Percentiles rank a stretch among this genome's conserved stretches.
These are phyloP conservation scores for Puccinia brachypodii DNA, from an alignment of 1,284 basidiomycete species.

Conservation along the genomic window DNA sequence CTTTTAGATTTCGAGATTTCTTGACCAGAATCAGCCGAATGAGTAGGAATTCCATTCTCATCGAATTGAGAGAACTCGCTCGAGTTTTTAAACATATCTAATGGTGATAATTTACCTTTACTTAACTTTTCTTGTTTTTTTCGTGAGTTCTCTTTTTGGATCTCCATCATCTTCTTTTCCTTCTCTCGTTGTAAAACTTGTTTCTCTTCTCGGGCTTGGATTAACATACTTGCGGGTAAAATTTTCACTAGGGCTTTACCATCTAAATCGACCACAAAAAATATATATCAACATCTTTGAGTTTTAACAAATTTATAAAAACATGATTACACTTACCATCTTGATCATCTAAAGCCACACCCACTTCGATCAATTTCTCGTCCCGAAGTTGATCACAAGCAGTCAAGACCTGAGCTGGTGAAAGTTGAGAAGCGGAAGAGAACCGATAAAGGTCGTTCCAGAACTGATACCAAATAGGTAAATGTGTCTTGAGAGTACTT, in stretches of 20 bases:
- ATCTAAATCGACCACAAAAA: constrained; percentile 60
- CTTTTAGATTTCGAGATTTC: constrained; percentile 77
- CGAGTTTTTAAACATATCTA: constrained; percentile 72
- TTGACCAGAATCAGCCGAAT: constrained; percentile 74
- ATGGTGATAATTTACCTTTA: constrained; percentile 74
- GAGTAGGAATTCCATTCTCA: constrained; percentile 75
- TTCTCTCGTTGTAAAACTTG: constrained; percentile 74
- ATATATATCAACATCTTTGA: neutral
- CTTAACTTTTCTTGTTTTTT: constrained; percentile 77
- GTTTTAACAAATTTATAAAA: neutral
- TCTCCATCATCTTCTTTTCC: constrained; percentile 74
- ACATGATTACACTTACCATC: constrained; percentile 65
- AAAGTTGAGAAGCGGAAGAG: constrained; percentile 67
- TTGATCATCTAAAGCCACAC: constrained; percentile 94
- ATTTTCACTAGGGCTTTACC: constrained; percentile 94
- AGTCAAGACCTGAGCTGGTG: constrained; percentile 71
- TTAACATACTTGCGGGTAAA: constrained; percentile 77
- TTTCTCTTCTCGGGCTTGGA: constrained; percentile 85
- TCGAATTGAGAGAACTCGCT: constrained; percentile 74
- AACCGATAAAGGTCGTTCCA: constrained; percentile 81
- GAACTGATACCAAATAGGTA: constrained; percentile 81
- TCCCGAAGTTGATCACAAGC: constrained; percentile 89
- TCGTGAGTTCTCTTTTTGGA: constrained; percentile 69
- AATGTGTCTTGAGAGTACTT: constrained; percentile 74
- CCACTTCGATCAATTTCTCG: constrained; percentile 82